Evolutionary conservation across 345 rosid genomes (phyloP).

Genomic region (Excoecaria agallocha): DNA sequence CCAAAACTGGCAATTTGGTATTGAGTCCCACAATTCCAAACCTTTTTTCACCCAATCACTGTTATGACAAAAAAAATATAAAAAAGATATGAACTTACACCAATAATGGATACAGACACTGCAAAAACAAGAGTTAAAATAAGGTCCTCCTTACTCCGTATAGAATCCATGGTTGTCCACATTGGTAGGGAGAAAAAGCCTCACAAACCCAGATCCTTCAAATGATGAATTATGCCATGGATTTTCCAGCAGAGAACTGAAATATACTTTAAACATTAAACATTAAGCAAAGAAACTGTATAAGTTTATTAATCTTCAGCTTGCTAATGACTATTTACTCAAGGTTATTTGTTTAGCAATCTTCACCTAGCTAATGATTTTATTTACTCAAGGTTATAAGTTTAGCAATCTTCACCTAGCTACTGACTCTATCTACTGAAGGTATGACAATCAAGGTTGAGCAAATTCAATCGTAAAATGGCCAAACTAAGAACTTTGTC

Average conservation of each 20-base stretch:
- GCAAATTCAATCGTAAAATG: background rate
- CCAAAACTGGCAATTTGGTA: conserved; percentile 98
- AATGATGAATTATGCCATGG: conserved; percentile 98
- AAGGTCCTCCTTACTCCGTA: conserved; percentile 59
- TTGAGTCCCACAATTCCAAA: conserved; percentile 77
- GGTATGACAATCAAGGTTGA: background rate
- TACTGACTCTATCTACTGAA: background rate
- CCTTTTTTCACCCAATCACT: conserved; percentile 75
- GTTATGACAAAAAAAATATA: conserved; percentile 41
- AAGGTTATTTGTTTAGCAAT: no score
- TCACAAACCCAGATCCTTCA: conserved; percentile 95
- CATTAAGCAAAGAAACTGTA: background rate
- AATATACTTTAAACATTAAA: conserved; percentile 18
- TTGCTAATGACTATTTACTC: no score
- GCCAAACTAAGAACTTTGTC: background rate
- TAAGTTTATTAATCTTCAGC: no score
- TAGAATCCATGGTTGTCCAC: conserved; percentile 77
- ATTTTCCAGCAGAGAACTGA: conserved; percentile 84
- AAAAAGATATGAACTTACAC: conserved; percentile 15
- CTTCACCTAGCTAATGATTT: conserved; percentile 7
- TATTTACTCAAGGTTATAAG: background rate
- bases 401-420: conserved; percentile 1
- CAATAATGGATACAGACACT: conserved; percentile 11
- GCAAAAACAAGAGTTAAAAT: no score
- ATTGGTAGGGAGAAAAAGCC: conserved; percentile 93